Evolutionary conservation across 805 yeast genomes (phyloP), one percentile per base, ranked within the genome.

Genomic region (Wickerhamiella vanderwaltii): DNA sequence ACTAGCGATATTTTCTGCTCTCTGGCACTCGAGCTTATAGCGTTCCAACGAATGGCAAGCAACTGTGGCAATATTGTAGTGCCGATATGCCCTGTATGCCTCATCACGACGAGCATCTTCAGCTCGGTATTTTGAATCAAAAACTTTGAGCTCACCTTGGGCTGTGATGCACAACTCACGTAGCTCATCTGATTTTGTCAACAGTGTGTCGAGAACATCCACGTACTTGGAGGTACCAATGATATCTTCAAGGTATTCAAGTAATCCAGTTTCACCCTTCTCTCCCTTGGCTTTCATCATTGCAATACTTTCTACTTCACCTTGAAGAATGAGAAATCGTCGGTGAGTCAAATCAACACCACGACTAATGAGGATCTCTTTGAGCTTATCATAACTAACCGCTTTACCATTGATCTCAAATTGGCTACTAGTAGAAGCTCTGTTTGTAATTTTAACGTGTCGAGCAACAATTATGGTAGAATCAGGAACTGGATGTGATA

Each of bases 221-320:
- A 37, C 40, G 57, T 87, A 93, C 36, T 71, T 68, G 1, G 95
- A 69, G 0, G 99, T 93, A 3, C 98, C 99, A 43, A 93, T 91
- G 37, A 91, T 88, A 64, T 93, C 98, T 56, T 91, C 99, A 46
- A 91, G 63, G 57, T 91, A 91, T 55, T 93, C 99, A 29, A 91
- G 62, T 20, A 91, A 65, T 0, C 99, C 99, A 57, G 91, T 97
- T 52, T 88, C 97, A 48, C 75, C 75, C 41, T 84, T 94, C 54
- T 91, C 96, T 0, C 96, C 97, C 55, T 88, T 91, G 9, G 99
- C 82, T 57, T 88, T 88, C 99, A 91, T 93, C 58, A 91, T 96
- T 0, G 98, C 96, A 55, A 91, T 91, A 49, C 87, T 79, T 63
- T 91, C 99, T 32, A 91, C 98, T 58, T 91, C 99, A 58, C 99